A percentile compares a stretch with the other conserved stretches of the same genome.
Conservation (phyloP, 805 yeast species). For the Saccharomycopsis sp. region DNA sequence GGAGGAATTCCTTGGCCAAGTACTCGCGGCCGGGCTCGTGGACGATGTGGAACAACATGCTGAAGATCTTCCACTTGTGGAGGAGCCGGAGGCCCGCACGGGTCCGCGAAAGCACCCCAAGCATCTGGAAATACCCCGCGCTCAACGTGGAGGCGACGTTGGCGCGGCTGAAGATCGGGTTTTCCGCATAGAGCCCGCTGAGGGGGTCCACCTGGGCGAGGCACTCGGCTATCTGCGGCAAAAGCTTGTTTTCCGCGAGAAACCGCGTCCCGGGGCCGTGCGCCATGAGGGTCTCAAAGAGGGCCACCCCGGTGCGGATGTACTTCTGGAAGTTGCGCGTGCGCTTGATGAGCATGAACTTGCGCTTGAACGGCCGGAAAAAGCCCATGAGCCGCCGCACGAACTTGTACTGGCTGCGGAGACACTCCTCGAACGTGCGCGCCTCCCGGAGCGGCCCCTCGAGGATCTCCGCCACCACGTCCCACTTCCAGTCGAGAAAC, state of each 20-base stretch:
- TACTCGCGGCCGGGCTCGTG: conserved; percentile 49
- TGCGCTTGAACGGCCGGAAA: conserved; percentile 82
- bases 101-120: conserved; percentile 64
- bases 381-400: conserved; percentile 79
- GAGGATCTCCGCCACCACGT: conserved; percentile 57
- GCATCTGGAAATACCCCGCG: conserved; percentile 68
- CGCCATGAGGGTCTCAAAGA: conserved; percentile 58
- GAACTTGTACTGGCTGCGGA: conserved; percentile 67
- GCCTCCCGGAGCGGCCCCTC: conserved; percentile 78
- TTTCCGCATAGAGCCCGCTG: conserved; percentile 65
- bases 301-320: conserved; percentile 66
- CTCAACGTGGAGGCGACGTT: conserved; percentile 60
- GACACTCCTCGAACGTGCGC: conserved; percentile 66
- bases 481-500: conserved; percentile 86
- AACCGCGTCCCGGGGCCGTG: conserved; percentile 61
- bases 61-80: conserved; percentile 80
- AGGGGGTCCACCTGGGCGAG: conserved; percentile 77
- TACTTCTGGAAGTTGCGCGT: conserved; percentile 49
- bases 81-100: conserved; percentile 60
- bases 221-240: conserved; percentile 86
- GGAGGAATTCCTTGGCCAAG: conserved; percentile 49
- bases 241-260: conserved; percentile 62
- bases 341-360: conserved; percentile 54
- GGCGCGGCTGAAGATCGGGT: conserved; percentile 61
- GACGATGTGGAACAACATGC: conserved; percentile 66